Evolutionary conservation across 1,284 basidiomycete species (phyloP).

Genomic region (Heterobasidion parviporum): DNA sequence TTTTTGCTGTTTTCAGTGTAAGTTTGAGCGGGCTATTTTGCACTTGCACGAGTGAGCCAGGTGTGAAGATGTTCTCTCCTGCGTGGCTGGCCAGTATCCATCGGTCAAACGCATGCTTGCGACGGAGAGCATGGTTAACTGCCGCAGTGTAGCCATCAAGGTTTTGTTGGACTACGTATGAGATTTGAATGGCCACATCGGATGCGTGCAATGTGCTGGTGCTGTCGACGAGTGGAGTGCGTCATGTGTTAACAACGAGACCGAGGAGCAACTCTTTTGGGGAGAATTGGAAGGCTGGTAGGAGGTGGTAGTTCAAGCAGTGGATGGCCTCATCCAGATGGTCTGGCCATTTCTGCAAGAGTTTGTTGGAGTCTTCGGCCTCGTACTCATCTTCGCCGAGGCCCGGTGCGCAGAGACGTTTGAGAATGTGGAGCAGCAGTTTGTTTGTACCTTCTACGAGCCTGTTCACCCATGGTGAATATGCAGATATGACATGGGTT

Average conservation of each 20-base stretch:
- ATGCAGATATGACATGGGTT: conserved; percentile 20
- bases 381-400: conserved; percentile 21
- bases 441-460: conserved; percentile 26
- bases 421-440: conserved; percentile 19
- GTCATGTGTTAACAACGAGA: conserved; percentile 17
- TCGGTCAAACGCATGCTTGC: conserved; percentile 14
- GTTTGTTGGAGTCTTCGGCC: background rate
- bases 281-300: conserved; percentile 15
- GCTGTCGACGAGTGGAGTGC: conserved; percentile 6
- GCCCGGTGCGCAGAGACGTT: conserved; percentile 23
- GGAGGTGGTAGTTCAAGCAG: conserved; percentile 18
- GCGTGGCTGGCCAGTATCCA: conserved; percentile 4
- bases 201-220: background rate
- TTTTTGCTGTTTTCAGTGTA: conserved; percentile 13
- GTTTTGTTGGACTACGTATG: conserved; percentile 21
- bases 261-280: conserved; percentile 23
- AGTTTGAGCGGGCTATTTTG: background rate
- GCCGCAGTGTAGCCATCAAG: conserved; percentile 19
- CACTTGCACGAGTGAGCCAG: conserved; percentile 9
- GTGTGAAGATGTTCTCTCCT: conserved; percentile 13
- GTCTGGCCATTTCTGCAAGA: conserved; percentile 21
- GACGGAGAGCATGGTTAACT: conserved; percentile 9
- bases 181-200: conserved; percentile 15
- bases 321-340: conserved; percentile 22
- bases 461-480: conserved; percentile 32